Evolutionary conservation across 768 basidiomycete genomes (phyloP), one percentile per base, ranked within the genome.

Genomic region (Leccinum rimulosum): DNA sequence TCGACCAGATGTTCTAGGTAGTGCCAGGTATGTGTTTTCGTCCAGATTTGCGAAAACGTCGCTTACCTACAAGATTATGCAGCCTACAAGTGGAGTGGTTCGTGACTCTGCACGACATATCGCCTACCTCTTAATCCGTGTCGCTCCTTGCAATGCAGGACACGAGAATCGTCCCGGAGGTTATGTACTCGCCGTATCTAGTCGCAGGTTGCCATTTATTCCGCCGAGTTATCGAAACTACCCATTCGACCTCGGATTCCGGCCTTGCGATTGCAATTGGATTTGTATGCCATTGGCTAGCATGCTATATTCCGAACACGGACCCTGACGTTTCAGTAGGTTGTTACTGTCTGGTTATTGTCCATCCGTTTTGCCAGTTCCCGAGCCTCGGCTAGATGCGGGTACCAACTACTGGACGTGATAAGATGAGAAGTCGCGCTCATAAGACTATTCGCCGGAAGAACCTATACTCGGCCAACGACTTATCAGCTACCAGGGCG

Each of bases 1-100:
- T 85, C 54, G 84, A 88, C 66, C 78, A 80, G 54, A 63, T 68
- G 57, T 51, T 74, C 35, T 73, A 38, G 60, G 35, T 17, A n/a
- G 27, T 11, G 12, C 8, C 28, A 62, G 59, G 69, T 67, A 12
- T 40, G 66, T 61, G 22, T 56, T 48, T 38, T 47, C 36, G 19
- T 33, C 30, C 30, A 22, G 17, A 19, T 48, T 12, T 17, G 19
- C 12, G n/a, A 55, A n/a, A 7, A n/a, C 15, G 50, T 15, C 19
- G 51, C 17, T 70, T 43, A 64, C 25, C 9, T 11, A 25, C 10
- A 1, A 25, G 28, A 28, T 15, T 5, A 36, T 50, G 47, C 55
- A 65, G 66, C 19, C 4, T 33, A 43, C 50, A 36, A 11, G 11
- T 25, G 19, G 15, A 19, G 22, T n/a, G 5, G 11, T 28, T 33